Evolutionary conservation across 164 flowering plant species (phyloP).

Genomic region (Macadamia tetraphylla): DNA sequence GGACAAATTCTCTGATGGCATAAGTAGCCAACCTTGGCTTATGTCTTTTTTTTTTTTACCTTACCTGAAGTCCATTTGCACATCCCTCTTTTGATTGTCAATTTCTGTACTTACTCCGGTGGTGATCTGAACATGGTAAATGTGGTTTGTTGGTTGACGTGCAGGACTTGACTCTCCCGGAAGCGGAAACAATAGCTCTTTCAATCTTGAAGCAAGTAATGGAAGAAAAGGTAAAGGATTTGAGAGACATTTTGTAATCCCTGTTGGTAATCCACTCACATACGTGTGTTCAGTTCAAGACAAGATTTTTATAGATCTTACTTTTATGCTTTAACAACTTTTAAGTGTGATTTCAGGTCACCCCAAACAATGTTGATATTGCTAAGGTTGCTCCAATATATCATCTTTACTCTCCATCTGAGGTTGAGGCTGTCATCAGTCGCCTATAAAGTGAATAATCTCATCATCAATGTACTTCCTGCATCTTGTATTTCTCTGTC

Average conservation of each 20-base stretch:
- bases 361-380: slow-evolving; percentile 93
- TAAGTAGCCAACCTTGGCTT: too few relatives aligned
- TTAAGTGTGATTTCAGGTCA: slow-evolving; percentile 45
- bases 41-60: too few relatives aligned
- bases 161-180: slow-evolving; percentile 80
- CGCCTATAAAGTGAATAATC: slow-evolving; percentile 44
- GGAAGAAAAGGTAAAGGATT: slow-evolving; percentile 79
- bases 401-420: slow-evolving; percentile 85
- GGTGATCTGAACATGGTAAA: neutral
- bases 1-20: too few relatives aligned
- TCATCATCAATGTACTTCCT: too few relatives aligned
- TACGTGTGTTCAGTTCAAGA: too few relatives aligned
- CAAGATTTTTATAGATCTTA: too few relatives aligned
- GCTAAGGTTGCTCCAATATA: slow-evolving; percentile 89
- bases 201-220: slow-evolving; percentile 96
- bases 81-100: neutral
- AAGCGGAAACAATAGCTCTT: slow-evolving; percentile 92
- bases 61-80: neutral
- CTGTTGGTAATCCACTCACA: neutral
- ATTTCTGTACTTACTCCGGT: neutral
- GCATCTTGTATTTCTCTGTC: too few relatives aligned
- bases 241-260: neutral
- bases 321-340: too few relatives aligned
- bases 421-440: slow-evolving; percentile 84
- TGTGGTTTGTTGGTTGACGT: slow-evolving; percentile 11